A percentile compares a stretch with the other conserved stretches of the same genome.
These are phyloP conservation scores for Aspergillus fischeri DNA, from an alignment of 2,329 filamentous ascomycete genomes.

Conservation along the genomic window DNA sequence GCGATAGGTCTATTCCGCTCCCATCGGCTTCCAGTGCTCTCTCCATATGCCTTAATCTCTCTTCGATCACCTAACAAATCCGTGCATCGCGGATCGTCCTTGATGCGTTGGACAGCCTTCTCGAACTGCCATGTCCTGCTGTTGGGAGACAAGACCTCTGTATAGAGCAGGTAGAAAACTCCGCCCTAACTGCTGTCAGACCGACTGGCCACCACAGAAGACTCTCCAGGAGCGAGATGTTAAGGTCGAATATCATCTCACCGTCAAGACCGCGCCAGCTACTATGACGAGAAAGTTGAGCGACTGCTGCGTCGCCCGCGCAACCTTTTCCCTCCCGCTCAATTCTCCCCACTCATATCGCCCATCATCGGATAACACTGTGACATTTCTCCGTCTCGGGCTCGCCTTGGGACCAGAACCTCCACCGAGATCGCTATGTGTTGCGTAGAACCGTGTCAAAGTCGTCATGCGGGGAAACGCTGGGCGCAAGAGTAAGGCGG, in stretches of 20 bases:
- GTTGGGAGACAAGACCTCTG: conserved; percentile 77
- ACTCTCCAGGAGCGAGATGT: not conserved
- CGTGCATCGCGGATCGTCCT: conserved; percentile 65
- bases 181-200: conserved; percentile 52
- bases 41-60: conserved; percentile 76
- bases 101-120: conserved; percentile 74
- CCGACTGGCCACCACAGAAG: not conserved
- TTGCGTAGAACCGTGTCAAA: conserved; percentile 53
- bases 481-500: conserved; percentile 28
- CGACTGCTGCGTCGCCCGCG: conserved; percentile 81
- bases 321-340: conserved; percentile 70
- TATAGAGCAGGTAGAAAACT: conserved; percentile 74
- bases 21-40: conserved; percentile 79
- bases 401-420: conserved; percentile 41
- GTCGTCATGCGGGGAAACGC: conserved; percentile 31
- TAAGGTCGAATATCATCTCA: conserved; percentile 37
- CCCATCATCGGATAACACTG: conserved; percentile 81
- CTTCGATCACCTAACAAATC: conserved; percentile 70
- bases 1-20: conserved; percentile 58
- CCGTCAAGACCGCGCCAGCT: conserved; percentile 70
- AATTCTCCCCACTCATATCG: conserved; percentile 76
- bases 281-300: conserved; percentile 80
- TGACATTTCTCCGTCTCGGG: conserved; percentile 59
- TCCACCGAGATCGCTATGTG: conserved; percentile 47
- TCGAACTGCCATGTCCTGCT: conserved; percentile 88